Percentiles rank a stretch among this genome's conserved stretches.
phyloP scores from a whole-genome alignment of 2,329 filamentous ascomycete genomes.

The Didymella pinodella region DNA sequence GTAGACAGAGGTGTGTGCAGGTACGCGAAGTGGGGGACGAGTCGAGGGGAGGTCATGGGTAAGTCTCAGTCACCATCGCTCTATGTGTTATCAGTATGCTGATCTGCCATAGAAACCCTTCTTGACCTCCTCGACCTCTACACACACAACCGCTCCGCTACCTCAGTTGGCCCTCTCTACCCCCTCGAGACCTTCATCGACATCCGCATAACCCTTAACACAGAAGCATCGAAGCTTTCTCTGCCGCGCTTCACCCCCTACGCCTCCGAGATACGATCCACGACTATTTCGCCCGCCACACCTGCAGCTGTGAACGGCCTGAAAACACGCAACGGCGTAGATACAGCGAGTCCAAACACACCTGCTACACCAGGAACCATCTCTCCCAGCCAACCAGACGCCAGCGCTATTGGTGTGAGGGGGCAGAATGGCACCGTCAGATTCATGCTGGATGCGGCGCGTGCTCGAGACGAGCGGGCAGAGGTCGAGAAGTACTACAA shows the following conservation, averaged over 20 bases:
- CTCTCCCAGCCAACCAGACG: slow-evolving; percentile 49
- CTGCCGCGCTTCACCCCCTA: slow-evolving; percentile 67
- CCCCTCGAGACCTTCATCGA: slow-evolving; percentile 81
- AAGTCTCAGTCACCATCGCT: background rate
- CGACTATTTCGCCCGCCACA: slow-evolving; percentile 19
- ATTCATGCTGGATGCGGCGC: slow-evolving; percentile 85
- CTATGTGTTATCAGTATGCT: background rate
- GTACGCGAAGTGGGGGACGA: slow-evolving; percentile 58
- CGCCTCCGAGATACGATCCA: slow-evolving; percentile 41
- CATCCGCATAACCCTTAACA: slow-evolving; percentile 86
- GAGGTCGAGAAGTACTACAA: slow-evolving; percentile 73
- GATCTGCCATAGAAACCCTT: slow-evolving; percentile 72
- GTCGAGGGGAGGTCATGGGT: slow-evolving; percentile 57
- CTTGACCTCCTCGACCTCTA: slow-evolving; percentile 93
- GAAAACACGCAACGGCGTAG: slow-evolving; percentile 47
- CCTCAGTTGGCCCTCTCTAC: slow-evolving; percentile 75
- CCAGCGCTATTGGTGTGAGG: slow-evolving; percentile 49
- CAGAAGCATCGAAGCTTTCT: slow-evolving; percentile 72
- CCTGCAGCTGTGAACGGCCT: slow-evolving; percentile 32
- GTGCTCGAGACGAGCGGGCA: slow-evolving; percentile 74
- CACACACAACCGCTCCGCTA: slow-evolving; percentile 79
- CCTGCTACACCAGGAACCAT: slow-evolving; percentile 58
- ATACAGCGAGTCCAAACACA: slow-evolving; percentile 43
- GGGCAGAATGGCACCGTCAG: slow-evolving; percentile 77
- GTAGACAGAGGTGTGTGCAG: slow-evolving; percentile 54